These are phyloP conservation scores for Clonostachys solani DNA, from an alignment of 2,329 filamentous ascomycete genomes.

Conservation along the genomic window DNA sequence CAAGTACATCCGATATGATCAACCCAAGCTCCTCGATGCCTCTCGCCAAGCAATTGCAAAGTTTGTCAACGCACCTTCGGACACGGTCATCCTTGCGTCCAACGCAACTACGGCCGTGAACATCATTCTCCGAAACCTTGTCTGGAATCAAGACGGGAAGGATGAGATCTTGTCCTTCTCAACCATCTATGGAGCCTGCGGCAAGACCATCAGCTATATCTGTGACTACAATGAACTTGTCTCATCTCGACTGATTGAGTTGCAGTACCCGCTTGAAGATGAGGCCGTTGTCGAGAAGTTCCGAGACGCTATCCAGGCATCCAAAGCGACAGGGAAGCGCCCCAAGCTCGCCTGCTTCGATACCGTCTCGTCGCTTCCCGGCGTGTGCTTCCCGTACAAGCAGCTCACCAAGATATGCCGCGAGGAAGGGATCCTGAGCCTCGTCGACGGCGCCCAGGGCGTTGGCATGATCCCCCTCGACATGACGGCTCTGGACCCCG, in stretches of 20 bases:
- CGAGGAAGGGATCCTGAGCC: constrained; percentile 63
- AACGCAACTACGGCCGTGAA: constrained; percentile 81
- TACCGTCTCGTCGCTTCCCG: constrained; percentile 73
- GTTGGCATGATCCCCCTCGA: constrained; percentile 75
- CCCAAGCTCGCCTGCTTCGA: constrained; percentile 70
- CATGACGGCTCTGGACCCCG: constrained; percentile 62
- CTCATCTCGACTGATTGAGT: constrained; percentile 46
- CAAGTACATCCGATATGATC: constrained; percentile 68
- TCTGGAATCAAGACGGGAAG: constrained; percentile 62
- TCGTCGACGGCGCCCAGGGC: constrained; percentile 82
- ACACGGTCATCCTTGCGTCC: constrained; percentile 70
- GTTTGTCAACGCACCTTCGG: constrained; percentile 60
- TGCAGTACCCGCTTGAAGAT: constrained; percentile 68
- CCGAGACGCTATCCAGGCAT: constrained; percentile 46
- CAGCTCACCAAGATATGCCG: constrained; percentile 59
- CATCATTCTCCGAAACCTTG: constrained; percentile 72
- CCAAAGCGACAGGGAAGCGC: constrained; percentile 51
- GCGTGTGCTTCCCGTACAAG: constrained; percentile 76
- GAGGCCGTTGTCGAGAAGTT: constrained; percentile 61
- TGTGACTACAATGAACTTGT: constrained; percentile 57
- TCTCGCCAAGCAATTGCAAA: constrained; percentile 64
- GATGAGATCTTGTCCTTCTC: constrained; percentile 79
- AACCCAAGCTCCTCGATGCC: constrained; percentile 57
- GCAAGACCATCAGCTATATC: constrained; percentile 66
- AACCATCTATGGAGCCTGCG: constrained; percentile 75